Evolutionary conservation across 768 basidiomycete species (phyloP).

Genomic region (Dioszegia hungarica): DNA sequence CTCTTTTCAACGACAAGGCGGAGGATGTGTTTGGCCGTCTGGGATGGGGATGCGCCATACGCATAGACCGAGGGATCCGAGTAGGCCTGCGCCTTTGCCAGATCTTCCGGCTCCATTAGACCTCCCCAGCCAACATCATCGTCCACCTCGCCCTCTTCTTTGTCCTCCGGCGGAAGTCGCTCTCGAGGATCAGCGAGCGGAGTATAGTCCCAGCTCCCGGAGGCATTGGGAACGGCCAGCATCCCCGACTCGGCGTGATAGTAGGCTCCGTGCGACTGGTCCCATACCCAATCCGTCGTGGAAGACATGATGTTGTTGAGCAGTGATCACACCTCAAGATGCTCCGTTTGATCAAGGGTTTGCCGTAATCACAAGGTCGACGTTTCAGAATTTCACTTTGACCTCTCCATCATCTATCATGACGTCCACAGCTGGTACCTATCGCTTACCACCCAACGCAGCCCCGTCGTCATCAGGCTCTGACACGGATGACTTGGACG

Average conservation of each 20-base stretch:
- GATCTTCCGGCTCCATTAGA: slow-evolving; percentile 34
- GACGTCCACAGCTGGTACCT: background rate
- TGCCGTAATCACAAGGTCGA: too few relatives aligned
- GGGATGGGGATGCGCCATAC: background rate
- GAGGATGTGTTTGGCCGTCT: slow-evolving; percentile 27
- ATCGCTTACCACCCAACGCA: slow-evolving; percentile 9
- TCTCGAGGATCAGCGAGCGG: slow-evolving; percentile 16
- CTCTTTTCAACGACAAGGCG: slow-evolving; percentile 32
- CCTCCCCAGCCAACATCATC: slow-evolving; percentile 43
- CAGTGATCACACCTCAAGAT: too few relatives aligned
- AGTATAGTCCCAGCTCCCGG: slow-evolving; percentile 34
- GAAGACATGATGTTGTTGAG: too few relatives aligned
- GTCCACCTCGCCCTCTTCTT: slow-evolving; percentile 38
- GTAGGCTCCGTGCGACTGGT: slow-evolving; percentile 25
- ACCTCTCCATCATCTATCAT: background rate
- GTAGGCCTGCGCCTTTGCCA: slow-evolving; percentile 12
- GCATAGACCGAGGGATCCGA: slow-evolving; percentile 24
- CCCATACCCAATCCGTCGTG: slow-evolving; percentile 36
- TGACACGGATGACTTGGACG: slow-evolving; percentile 17
- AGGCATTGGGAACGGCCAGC: slow-evolving; percentile 31
- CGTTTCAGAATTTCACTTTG: background rate
- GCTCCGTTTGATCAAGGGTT: too few relatives aligned
- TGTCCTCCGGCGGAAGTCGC: slow-evolving; percentile 6
- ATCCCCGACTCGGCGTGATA: slow-evolving; percentile 23
- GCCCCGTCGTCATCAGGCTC: slow-evolving; percentile 5